These are phyloP conservation scores for Phascolomyces articulosus DNA, from an alignment of 371 early-diverging fungal species.

Conservation along the genomic window DNA sequence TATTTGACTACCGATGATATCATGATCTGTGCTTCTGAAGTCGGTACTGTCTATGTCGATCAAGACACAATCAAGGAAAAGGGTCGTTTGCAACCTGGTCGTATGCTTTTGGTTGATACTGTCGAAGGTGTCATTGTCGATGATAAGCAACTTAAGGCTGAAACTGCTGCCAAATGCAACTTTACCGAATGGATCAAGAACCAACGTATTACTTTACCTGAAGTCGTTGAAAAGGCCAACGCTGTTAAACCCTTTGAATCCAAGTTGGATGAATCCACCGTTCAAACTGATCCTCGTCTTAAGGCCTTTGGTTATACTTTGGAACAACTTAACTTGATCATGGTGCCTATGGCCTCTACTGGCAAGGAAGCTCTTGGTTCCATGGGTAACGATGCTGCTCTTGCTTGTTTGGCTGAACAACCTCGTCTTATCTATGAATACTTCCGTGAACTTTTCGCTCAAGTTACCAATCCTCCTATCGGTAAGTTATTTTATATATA, in stretches of 20 bases:
- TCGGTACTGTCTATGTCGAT: slow-evolving; percentile 86
- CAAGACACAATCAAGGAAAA: slow-evolving; percentile 82
- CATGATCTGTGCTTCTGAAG: slow-evolving; percentile 98
- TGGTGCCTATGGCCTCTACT: slow-evolving; percentile 83
- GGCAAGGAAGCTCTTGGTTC: slow-evolving; percentile 97
- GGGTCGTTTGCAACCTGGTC: slow-evolving; percentile 95
- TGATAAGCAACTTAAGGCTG: slow-evolving; percentile 86
- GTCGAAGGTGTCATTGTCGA: slow-evolving; percentile 87
- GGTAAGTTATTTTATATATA: neutral
- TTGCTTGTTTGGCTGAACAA: slow-evolving; percentile 89
- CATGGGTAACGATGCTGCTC: slow-evolving; percentile 96
- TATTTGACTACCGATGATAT: slow-evolving; percentile 92
- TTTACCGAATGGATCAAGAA: slow-evolving; percentile 84
- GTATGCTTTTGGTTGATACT: slow-evolving; percentile 96
- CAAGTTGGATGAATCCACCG: slow-evolving; percentile 43
- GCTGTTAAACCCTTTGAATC: slow-evolving; percentile 9
- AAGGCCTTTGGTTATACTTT: slow-evolving; percentile 90
- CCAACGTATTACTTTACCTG: slow-evolving; percentile 74
- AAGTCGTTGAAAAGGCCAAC: slow-evolving; percentile 43
- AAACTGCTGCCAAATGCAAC: slow-evolving; percentile 69
- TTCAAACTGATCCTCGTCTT: slow-evolving; percentile 82
- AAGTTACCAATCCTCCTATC: slow-evolving; percentile 97
- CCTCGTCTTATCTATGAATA: slow-evolving; percentile 94
- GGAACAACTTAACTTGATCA: slow-evolving; percentile 89
- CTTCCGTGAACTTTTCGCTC: slow-evolving; percentile 96